These are phyloP conservation scores for Xylariales sp. DNA, from an alignment of 2,329 filamentous ascomycete species.

Conservation along the genomic window DNA sequence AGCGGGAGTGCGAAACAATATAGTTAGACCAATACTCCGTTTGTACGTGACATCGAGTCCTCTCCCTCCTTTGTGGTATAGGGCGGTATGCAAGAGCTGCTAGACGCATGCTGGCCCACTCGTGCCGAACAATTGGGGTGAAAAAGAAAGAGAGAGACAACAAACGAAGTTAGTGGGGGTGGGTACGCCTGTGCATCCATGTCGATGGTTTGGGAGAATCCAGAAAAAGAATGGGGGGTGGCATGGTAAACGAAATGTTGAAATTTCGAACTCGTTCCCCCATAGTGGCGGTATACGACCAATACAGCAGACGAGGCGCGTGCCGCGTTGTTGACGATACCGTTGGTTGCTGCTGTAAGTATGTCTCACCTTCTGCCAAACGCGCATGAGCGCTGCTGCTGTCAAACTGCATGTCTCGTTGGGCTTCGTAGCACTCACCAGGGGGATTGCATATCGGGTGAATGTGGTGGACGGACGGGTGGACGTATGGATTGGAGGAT, in stretches of 20 bases:
- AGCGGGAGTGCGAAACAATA: slow-evolving; percentile 29
- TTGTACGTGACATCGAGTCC: slow-evolving; percentile 33
- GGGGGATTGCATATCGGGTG: slow-evolving; percentile 37
- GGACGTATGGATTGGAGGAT: too few species aligned
- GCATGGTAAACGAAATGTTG: slow-evolving; percentile 22
- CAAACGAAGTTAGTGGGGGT: slow-evolving; percentile 38
- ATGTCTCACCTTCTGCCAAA: slow-evolving; percentile 38
- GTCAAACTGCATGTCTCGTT: slow-evolving; percentile 41
- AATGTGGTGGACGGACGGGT: slow-evolving; percentile 14
- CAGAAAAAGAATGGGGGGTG: slow-evolving; percentile 23
- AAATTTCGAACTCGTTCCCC: slow-evolving; percentile 17
- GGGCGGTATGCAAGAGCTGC: slow-evolving; percentile 36
- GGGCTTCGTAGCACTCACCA: slow-evolving; percentile 37
- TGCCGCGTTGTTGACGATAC: slow-evolving; percentile 28
- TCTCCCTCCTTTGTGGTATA: slow-evolving; percentile 33
- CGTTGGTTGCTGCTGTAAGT: slow-evolving; percentile 26
- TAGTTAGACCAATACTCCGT: slow-evolving; percentile 34
- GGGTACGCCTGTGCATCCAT: slow-evolving; percentile 35
- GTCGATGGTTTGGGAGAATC: slow-evolving; percentile 33
- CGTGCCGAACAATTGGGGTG: slow-evolving; percentile 42
- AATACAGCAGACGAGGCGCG: slow-evolving; percentile 26
- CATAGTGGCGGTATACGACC: slow-evolving; percentile 21
- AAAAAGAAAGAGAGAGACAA: slow-evolving; percentile 33
- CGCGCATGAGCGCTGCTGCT: slow-evolving; percentile 36
- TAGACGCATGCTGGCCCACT: slow-evolving; percentile 40